Conservation (phyloP, 2,329 filamentous ascomycete genomes). For the Monilinia aucupariae region DNA sequence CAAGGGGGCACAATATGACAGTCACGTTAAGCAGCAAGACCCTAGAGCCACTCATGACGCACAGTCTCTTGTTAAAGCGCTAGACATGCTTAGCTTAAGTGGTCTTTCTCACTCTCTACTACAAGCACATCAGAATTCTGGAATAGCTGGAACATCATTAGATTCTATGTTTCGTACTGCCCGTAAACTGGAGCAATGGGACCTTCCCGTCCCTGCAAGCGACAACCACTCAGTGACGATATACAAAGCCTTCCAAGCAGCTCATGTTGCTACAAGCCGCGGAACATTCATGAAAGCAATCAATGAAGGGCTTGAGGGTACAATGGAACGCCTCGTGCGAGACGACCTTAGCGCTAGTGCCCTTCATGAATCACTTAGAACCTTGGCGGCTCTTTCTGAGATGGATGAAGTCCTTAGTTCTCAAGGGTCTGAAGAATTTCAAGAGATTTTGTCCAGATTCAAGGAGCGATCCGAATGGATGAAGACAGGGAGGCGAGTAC, state of each 20-base stretch:
- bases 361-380: constrained; percentile 52
- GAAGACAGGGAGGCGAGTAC: constrained; percentile 66
- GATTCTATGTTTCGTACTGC: constrained; percentile 75
- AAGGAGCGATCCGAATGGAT: constrained; percentile 69
- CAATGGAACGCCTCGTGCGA: constrained; percentile 52
- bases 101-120: constrained; percentile 79
- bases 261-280: constrained; percentile 61
- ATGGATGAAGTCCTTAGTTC: constrained; percentile 70
- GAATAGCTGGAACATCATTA: constrained; percentile 52
- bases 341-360: constrained; percentile 46
- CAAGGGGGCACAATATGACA: constrained; percentile 85
- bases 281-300: constrained; percentile 51
- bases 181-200: constrained; percentile 83
- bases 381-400: constrained; percentile 71
- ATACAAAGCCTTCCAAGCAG: constrained; percentile 75
- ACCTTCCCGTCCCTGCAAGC: constrained; percentile 67
- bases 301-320: constrained; percentile 56
- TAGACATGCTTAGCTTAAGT: constrained; percentile 76
- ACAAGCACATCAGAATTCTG: constrained; percentile 57
- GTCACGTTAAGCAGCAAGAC: constrained; percentile 62
- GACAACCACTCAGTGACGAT: constrained; percentile 62
- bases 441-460: constrained; percentile 58
- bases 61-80: constrained; percentile 66
- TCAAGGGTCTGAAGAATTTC: constrained; percentile 53
- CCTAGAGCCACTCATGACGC: constrained; percentile 53